Evolutionary conservation across 2,329 filamentous ascomycete genomes (phyloP).

Genomic region (Trichoderma sp.): DNA sequence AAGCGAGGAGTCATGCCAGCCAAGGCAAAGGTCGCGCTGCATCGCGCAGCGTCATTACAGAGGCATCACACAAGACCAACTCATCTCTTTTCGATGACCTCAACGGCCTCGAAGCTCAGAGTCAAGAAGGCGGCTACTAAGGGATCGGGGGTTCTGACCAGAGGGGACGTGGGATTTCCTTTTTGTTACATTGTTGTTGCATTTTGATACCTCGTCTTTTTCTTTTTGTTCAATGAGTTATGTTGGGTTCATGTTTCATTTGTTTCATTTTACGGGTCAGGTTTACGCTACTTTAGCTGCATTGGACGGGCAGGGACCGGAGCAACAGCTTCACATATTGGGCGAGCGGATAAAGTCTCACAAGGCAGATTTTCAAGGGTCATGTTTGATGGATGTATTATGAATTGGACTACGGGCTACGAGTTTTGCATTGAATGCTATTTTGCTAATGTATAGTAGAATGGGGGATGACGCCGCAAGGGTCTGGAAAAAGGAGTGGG

Average conservation of each 20-base stretch:
- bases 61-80: conserved; percentile 27
- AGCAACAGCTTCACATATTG: not conserved
- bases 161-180: not conserved
- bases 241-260: conserved; percentile 8
- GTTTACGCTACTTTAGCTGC: conserved; percentile 10
- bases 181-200: not conserved
- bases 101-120: conserved; percentile 38
- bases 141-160: conserved; percentile 18
- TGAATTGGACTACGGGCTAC: not conserved
- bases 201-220: not conserved
- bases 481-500: not conserved
- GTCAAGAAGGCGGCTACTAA: conserved; percentile 32
- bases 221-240: not conserved
- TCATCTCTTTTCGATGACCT: conserved; percentile 34
- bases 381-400: not conserved
- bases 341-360: not conserved
- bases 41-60: conserved; percentile 30
- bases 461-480: not conserved
- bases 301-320: not conserved
- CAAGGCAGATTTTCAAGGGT: not conserved
- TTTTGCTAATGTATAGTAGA: not conserved
- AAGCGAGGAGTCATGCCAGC: conserved; percentile 43
- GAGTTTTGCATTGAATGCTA: not conserved
- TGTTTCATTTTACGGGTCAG: conserved; percentile 7
- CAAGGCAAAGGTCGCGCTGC: conserved; percentile 32